Evolutionary conservation across 768 basidiomycete genomes (phyloP), one percentile per base, ranked within the genome.

Genomic region (button mushroom (Agaricus bisporus)): DNA sequence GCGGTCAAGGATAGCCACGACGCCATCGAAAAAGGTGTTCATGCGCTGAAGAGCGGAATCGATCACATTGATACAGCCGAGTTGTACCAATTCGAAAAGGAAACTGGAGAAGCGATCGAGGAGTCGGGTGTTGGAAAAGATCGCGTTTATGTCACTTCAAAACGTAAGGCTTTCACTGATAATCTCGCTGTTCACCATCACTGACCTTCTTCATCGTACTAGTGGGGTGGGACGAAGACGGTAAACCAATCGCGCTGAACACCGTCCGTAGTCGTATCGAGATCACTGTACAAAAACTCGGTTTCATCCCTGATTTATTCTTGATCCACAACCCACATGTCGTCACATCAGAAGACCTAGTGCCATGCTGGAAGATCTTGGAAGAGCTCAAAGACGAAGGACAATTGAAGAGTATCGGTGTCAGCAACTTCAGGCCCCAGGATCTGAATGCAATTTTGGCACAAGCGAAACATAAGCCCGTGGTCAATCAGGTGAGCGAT

Each of bases 61-160:
- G 70, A 68, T 8, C 79, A 80, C 58, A 69, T 82, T 51, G 80
- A 82, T 54, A 76, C 76, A 3, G 79, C 79, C 1, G 78, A 80
- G 60, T 10, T 64, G 11, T 82, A 82, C 56, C 41, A 48, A 4
- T 81, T 75, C 49, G 80, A 81, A 59, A 63, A 59, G 20, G 65
- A 72, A 1, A 68, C 78, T 0, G 76, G 74, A 5, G 66, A 66
- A 17, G 73, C 70, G 1, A 66, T 79, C 42, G 32, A 49, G 9
- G 53, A 61, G 12, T 68, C 72, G 3, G 64, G 61, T 2, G 61
- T 72, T 28, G 56, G 63, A 12, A 67, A 72, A 11, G 71, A 71
- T 0, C 66, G 71, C 41, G 58, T 84, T 5, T 84, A 73, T 64
- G 71, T 85, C 41, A 78, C 79, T 1, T 78, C 76, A 2, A 72